These are phyloP conservation scores for Viridothelium virens DNA, from an alignment of 495 filamentous ascomycete genomes.

Conservation along the genomic window DNA sequence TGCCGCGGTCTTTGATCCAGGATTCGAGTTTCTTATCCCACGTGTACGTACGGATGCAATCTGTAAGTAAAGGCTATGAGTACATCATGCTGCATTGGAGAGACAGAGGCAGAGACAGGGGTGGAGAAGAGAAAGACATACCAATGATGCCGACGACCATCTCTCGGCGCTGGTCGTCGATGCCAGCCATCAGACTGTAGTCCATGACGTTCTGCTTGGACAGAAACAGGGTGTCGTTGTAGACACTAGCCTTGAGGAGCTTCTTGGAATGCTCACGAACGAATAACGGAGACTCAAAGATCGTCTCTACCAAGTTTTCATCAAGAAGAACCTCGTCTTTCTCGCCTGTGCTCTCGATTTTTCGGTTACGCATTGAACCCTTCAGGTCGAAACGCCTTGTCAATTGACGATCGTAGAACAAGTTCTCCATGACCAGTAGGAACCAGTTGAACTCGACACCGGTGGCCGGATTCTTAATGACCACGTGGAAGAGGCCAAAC, in stretches of 20 bases:
- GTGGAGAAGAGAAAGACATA: slow-evolving; percentile 19
- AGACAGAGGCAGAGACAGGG: background rate
- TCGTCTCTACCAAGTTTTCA: slow-evolving; percentile 99
- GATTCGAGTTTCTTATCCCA: slow-evolving; percentile 99
- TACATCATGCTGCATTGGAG: slow-evolving; percentile 5
- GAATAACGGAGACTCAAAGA: slow-evolving; percentile 94
- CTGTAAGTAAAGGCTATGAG: slow-evolving; percentile 30
- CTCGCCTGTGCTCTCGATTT: slow-evolving; percentile 89
- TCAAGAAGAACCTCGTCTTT: slow-evolving; percentile 93
- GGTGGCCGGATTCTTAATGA: slow-evolving; percentile 88
- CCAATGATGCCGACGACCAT: slow-evolving; percentile 89
- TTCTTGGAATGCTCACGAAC: slow-evolving; percentile 88
- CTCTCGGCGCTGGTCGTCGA: slow-evolving; percentile 82
- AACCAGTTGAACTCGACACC: slow-evolving; percentile 93
- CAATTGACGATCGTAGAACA: slow-evolving; percentile 92
- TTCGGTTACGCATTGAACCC: slow-evolving; percentile 95
- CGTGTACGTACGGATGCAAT: slow-evolving; percentile 96
- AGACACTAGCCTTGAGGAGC: slow-evolving; percentile 70
- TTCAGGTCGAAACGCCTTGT: slow-evolving; percentile 89
- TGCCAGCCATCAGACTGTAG: slow-evolving; percentile 96
- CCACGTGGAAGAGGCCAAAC: slow-evolving; percentile 95
- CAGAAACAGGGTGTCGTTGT: slow-evolving; percentile 94
- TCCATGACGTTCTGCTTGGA: slow-evolving; percentile 96
- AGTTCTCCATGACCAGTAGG: slow-evolving; percentile 93
- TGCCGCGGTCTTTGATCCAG: slow-evolving; percentile 95